Conservation (phyloP, 441 rosid species). For the Populus hybrid region DNA sequence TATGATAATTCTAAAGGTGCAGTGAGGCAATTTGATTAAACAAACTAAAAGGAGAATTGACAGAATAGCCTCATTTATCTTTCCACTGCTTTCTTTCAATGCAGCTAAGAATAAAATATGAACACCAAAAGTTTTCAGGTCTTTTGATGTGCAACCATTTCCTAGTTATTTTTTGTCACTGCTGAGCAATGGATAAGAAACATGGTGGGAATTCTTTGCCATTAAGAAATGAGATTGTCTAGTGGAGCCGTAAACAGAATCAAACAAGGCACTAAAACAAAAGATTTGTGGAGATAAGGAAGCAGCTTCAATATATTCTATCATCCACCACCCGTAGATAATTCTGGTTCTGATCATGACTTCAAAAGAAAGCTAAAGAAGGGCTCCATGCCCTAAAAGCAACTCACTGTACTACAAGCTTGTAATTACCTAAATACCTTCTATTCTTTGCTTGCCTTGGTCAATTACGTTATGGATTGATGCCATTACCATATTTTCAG, state of each 20-base stretch:
- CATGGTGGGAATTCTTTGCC: slow-evolving; percentile 9
- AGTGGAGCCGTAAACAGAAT: slow-evolving; percentile 28
- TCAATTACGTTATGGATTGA: slow-evolving; percentile 15
- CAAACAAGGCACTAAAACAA: slow-evolving; percentile 15
- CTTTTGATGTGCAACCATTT: not conserved
- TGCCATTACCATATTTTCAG: slow-evolving; percentile 11
- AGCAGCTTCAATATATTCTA: slow-evolving; percentile 19
- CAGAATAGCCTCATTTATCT: not conserved
- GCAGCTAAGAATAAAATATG: slow-evolving; percentile 1
- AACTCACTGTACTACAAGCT: not conserved
- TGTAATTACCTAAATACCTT: slow-evolving; percentile 14
- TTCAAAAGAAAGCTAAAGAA: slow-evolving; percentile 24
- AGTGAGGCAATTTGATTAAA: not conserved
- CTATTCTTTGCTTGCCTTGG: slow-evolving; percentile 43
- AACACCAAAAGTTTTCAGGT: not conserved
- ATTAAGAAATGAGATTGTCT: slow-evolving; percentile 6
- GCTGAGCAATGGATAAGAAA: not conserved
- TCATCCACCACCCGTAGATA: slow-evolving; percentile 7
- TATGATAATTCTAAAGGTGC: not conserved
- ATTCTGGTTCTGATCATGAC: slow-evolving; percentile 25
- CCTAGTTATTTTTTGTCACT: not conserved
- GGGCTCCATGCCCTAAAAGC: slow-evolving; percentile 19
- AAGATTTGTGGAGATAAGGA: slow-evolving; percentile 26
- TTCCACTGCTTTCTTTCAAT: not conserved
- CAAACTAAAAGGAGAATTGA: not conserved